These are phyloP conservation scores for Neobulgaria alba DNA, from an alignment of 2,329 filamentous ascomycete species.

Conservation along the genomic window DNA sequence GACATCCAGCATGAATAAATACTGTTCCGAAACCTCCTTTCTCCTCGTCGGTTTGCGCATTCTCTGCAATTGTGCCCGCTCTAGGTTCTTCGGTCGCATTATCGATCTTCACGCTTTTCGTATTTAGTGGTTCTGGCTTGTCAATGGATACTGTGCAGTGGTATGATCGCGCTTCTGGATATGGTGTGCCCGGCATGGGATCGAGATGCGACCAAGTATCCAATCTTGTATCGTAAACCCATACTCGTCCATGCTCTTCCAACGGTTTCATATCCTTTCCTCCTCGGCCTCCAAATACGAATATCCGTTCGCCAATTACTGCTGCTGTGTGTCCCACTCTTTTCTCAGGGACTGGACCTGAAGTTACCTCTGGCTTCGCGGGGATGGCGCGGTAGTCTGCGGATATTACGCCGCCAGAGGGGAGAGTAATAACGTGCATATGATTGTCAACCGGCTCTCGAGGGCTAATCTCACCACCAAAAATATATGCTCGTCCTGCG, in stretches of 20 bases:
- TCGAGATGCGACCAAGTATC: conserved; percentile 56
- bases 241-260: conserved; percentile 66
- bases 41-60: conserved; percentile 48
- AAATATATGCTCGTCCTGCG: conserved; percentile 54
- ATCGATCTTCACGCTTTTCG: conserved; percentile 20
- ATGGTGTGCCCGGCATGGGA: conserved; percentile 41
- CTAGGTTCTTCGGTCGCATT: conserved; percentile 41
- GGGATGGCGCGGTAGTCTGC: conserved; percentile 53
- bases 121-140: conserved; percentile 35
- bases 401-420: conserved; percentile 42
- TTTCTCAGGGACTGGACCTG: conserved; percentile 48
- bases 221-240: conserved; percentile 63
- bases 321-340: conserved; percentile 67
- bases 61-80: conserved; percentile 47
- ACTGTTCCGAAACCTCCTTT: conserved; percentile 59
- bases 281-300: conserved; percentile 73
- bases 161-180: conserved; percentile 61
- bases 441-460: conserved; percentile 63
- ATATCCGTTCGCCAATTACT: conserved; percentile 60
- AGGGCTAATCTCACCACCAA: conserved; percentile 64
- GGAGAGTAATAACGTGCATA: conserved; percentile 57
- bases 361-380: conserved; percentile 34
- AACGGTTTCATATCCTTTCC: conserved; percentile 61
- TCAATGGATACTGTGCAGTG: conserved; percentile 53
- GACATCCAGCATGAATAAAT: conserved; percentile 69